A percentile compares a stretch with the other conserved stretches of the same genome.
phyloP scores from a whole-genome alignment of 2,329 filamentous ascomycete genomes.

The Plenodomus lindquistii region DNA sequence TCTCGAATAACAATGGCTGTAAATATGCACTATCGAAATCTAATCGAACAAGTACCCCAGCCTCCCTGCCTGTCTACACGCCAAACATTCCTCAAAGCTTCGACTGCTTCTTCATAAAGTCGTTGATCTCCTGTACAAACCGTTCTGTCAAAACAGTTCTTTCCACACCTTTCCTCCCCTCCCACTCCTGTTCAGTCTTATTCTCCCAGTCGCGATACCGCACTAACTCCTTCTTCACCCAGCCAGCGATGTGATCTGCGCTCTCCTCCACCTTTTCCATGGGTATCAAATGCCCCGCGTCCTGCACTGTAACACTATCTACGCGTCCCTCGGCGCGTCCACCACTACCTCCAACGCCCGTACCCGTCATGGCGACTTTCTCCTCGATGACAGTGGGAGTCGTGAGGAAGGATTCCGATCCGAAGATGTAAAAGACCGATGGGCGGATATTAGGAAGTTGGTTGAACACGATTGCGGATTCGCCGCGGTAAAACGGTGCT shows the following conservation, averaged over 20 bases:
- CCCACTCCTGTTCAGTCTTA: conserved; percentile 39
- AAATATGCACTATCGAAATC: too few species aligned
- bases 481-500: conserved; percentile 68
- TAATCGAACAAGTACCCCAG: too few species aligned
- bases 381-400: conserved; percentile 54
- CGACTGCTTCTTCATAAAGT: conserved; percentile 20
- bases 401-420: conserved; percentile 58
- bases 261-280: conserved; percentile 75
- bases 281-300: conserved; percentile 77
- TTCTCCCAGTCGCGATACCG: conserved; percentile 43
- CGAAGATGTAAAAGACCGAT: conserved; percentile 69
- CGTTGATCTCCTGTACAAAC: conserved; percentile 36
- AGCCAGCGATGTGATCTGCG: conserved; percentile 56
- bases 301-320: conserved; percentile 64
- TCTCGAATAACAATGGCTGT: too few species aligned
- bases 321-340: conserved; percentile 68
- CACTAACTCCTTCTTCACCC: conserved; percentile 45
- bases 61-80: too few species aligned
- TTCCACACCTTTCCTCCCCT: conserved; percentile 30
- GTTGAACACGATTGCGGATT: conserved; percentile 60
- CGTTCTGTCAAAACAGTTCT: conserved; percentile 32
- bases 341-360: conserved; percentile 69
- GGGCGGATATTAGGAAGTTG: conserved; percentile 66
- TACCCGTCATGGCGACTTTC: conserved; percentile 68
- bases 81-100: conserved; percentile 21